Evolutionary conservation across 805 yeast genomes (phyloP), one percentile per base, ranked within the genome.

Genomic region (Hyphopichia homilentoma): DNA sequence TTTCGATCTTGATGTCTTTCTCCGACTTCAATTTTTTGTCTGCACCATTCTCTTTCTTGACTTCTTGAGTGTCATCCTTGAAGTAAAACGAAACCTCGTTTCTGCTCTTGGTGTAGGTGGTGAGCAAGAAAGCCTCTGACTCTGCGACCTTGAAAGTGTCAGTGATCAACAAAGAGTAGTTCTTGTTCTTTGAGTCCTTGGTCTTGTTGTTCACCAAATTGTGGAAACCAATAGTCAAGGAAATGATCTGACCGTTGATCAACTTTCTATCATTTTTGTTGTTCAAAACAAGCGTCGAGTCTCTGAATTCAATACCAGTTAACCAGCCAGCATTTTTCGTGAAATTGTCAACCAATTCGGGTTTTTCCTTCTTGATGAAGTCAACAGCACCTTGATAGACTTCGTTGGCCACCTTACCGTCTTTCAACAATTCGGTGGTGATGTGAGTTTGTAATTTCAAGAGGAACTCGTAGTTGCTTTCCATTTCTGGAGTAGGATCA

Each of bases 291-390:
- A 84, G 77, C 2, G 81, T 65, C 1, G 89, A 71, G 56, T 88
- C 96, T 59, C 95, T 75, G 51, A 85, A 86, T 50, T 87, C 96
- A 40, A 90, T 73, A 38, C 97, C 97, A 35, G 85, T 81, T 36
- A 85, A 68, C 75, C 93, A 85, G 33, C 97, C 97, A 41, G 81
- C 74, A 48, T 85, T 85, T 50, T 84, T 84, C 30, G 88, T 71
- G 44, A 88, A 82, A 47, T 75, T 65, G 16, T 63, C 50, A 21
- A 68, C 78, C 46, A 90, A 64, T 14, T 79, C 85, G 2, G 94
- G 84, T 38, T 77, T 77, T 13, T 70, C 58, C 12, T 43, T 33
- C 44, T 74, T 70, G 39, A 89, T 71, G 44, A 59, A 81, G 8
- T 68, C 75, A n/a, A 77, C 34, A 0, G 85, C 77, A 8, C 79